A percentile compares a stretch with the other conserved stretches of the same genome.
Conservation (phyloP, 164 flowering plant genomes). For the Stephania japonica region DNA sequence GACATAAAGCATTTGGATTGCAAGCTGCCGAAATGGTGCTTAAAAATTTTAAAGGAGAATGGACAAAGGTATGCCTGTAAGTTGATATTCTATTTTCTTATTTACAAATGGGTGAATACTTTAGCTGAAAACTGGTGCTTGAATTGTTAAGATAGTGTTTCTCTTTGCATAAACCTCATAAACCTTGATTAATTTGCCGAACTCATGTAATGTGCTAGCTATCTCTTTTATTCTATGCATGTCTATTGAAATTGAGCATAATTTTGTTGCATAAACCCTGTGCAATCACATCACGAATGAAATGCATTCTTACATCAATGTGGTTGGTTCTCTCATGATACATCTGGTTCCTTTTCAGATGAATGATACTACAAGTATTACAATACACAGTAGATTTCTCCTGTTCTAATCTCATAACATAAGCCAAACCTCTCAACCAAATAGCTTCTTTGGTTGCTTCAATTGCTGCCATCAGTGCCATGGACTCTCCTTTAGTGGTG, state of each 20-base stretch:
- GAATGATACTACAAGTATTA: conserved; percentile 6
- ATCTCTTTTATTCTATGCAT: no score
- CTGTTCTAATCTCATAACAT: background rate
- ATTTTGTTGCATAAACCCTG: background rate
- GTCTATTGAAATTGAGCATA: no score
- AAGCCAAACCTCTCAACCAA: conserved; percentile 8
- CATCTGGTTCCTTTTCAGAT: conserved; percentile 1
- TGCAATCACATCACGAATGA: background rate
- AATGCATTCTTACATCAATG: background rate
- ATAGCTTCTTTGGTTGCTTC: background rate
- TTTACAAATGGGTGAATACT: background rate
- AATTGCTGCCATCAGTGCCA: background rate
- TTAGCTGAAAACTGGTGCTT: background rate
- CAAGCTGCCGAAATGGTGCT: conserved; percentile 83
- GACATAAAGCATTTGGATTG: conserved; percentile 79
- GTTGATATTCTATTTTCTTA: background rate
- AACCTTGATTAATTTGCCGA: no score
- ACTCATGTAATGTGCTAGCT: no score
- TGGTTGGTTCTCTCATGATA: background rate
- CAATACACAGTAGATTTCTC: background rate
- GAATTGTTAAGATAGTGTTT: background rate
- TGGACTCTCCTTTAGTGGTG: no score
- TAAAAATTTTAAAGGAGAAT: conserved; percentile 23
- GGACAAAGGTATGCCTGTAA: conserved; percentile 42
- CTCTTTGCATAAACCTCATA: background rate